Percentiles rank a stretch among this genome's conserved stretches.
Evolutionary conservation across 768 basidiomycete genomes (phyloP).

Genomic region (Mycena filopes): DNA sequence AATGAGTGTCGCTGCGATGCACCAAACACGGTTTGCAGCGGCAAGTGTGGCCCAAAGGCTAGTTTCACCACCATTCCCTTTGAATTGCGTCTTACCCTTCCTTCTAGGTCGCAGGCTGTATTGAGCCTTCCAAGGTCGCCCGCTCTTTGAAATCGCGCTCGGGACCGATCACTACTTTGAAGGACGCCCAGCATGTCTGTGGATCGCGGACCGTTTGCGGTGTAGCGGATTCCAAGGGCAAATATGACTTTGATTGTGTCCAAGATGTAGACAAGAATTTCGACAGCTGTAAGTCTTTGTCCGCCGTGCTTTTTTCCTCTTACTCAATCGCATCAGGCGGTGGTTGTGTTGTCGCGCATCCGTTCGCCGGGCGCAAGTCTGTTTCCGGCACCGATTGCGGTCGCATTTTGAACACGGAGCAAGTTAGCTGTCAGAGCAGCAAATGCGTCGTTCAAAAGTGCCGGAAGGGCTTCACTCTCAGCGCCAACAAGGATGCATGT

Average conservation of each 20-base stretch:
- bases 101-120: neutral
- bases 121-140: conserved; percentile 19
- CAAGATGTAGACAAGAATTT: conserved; percentile 5
- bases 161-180: conserved; percentile 9
- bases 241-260: conserved; percentile 23
- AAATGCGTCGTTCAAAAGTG: conserved; percentile 25
- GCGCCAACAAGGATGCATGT: neutral
- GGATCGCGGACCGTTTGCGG: conserved; percentile 20
- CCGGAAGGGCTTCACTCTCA: conserved; percentile 2
- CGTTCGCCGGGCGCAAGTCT: conserved; percentile 10
- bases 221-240: neutral
- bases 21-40: conserved; percentile 7
- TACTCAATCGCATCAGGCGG: conserved; percentile 15
- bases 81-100: neutral
- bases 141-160: conserved; percentile 25
- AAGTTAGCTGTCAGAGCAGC: conserved; percentile 20
- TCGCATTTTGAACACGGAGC: conserved; percentile 12
- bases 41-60: conserved; percentile 4
- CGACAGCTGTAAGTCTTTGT: conserved; percentile 19
- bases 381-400: conserved; percentile 16
- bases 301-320: neutral
- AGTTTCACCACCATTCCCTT: neutral
- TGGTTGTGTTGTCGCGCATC: conserved; percentile 19
- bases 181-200: conserved; percentile 8
- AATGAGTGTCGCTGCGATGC: neutral